These are phyloP conservation scores for Erythrophleum ivorense DNA, from an alignment of 331 rosid species.

Conservation along the genomic window DNA sequence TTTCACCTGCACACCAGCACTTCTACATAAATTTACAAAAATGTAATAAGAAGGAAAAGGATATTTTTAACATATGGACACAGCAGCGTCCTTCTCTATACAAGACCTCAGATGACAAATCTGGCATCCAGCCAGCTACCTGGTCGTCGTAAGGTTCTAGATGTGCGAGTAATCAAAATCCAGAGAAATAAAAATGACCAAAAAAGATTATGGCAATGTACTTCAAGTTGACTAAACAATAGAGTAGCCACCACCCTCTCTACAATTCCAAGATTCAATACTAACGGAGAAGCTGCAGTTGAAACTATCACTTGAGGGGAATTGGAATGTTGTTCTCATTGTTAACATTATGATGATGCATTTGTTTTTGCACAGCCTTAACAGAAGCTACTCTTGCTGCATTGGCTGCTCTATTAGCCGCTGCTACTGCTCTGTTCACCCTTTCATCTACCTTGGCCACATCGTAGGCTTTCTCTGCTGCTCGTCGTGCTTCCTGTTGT, in stretches of 20 bases:
- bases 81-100: constrained; percentile 46
- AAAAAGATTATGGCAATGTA: constrained; percentile 41
- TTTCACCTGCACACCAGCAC: constrained; percentile 59
- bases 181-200: constrained; percentile 40
- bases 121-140: neutral
- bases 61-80: constrained; percentile 35
- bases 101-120: constrained; percentile 41
- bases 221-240: constrained; percentile 42
- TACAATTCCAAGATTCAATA: constrained; percentile 36
- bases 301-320: constrained; percentile 55
- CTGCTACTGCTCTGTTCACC: constrained; percentile 66
- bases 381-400: constrained; percentile 80
- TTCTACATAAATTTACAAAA: constrained; percentile 67
- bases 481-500: constrained; percentile 71
- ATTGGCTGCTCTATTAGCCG: constrained; percentile 74
- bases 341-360: constrained; percentile 50
- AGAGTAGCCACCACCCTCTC: constrained; percentile 38
- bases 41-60: constrained; percentile 35
- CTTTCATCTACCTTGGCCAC: constrained; percentile 77
- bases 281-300: constrained; percentile 18
- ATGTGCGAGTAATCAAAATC: constrained; percentile 30
- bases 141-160: neutral
- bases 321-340: constrained; percentile 48
- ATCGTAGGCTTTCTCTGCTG: constrained; percentile 66
- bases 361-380: constrained; percentile 72